Conservation (phyloP, 805 yeast species). For the Metschnikowia rubicola region DNA sequence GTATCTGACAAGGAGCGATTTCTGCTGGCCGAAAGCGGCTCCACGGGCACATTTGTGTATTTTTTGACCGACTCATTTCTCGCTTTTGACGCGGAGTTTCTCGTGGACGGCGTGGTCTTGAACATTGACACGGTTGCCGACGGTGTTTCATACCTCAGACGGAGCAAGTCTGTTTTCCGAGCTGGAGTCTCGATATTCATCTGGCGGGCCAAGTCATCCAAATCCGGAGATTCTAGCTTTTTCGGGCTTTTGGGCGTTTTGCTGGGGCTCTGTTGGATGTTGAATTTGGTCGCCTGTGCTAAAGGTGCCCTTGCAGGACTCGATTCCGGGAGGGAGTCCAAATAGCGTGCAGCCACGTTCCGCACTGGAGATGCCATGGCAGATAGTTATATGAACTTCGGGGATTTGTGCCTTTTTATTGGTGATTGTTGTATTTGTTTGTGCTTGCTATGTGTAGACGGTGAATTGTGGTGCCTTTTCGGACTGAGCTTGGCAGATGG, state of each 20-base stretch:
- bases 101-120: conserved; percentile 26
- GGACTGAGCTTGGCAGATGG: no score
- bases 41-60: background rate
- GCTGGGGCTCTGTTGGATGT: conserved; percentile 9
- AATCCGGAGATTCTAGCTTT: conserved; percentile 27
- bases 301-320: conserved; percentile 29
- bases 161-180: conserved; percentile 26
- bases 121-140: conserved; percentile 42
- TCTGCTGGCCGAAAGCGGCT: conserved; percentile 1
- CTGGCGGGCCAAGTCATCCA: conserved; percentile 39
- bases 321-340: conserved; percentile 30
- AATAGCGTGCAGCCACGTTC: conserved; percentile 34
- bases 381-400: background rate
- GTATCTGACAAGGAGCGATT: conserved; percentile 18
- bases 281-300: conserved; percentile 28
- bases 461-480: no score
- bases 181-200: conserved; percentile 26
- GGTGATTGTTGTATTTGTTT: background rate
- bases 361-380: conserved; percentile 20
- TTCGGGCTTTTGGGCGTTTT: background rate
- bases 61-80: background rate
- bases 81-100: conserved; percentile 13
- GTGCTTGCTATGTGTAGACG: no score
- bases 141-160: conserved; percentile 37
- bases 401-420: background rate